Conservation (phyloP, 2,329 filamentous ascomycete species). For the Neonectria sp. region DNA sequence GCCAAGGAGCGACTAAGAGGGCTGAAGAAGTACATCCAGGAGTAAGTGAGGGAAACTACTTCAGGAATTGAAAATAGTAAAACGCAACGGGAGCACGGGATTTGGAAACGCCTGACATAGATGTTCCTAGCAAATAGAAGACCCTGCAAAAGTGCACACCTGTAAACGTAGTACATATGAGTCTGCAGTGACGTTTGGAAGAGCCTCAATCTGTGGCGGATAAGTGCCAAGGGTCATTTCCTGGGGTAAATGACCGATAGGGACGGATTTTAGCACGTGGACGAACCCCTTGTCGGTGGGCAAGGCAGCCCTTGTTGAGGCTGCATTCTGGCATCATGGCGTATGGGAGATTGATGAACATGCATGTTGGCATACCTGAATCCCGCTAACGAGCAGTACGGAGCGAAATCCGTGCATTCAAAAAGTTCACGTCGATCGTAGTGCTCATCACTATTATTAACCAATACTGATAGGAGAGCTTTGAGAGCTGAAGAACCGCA, state of each 20-base stretch:
- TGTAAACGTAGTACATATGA: not conserved
- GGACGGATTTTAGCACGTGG: not conserved
- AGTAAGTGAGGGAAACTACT: slow-evolving; percentile 28
- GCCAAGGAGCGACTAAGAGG: slow-evolving; percentile 83
- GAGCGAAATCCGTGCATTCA: too few relatives aligned
- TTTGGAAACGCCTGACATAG: slow-evolving; percentile 24
- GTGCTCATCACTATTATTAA: too few relatives aligned
- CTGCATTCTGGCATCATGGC: not conserved
- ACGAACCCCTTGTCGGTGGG: not conserved
- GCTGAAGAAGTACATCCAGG: slow-evolving; percentile 78
- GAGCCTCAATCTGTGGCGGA: slow-evolving; percentile 1
- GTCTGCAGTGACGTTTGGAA: not conserved
- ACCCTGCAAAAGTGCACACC: not conserved
- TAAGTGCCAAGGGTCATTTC: not conserved
- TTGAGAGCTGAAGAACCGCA: not conserved
- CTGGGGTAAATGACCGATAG: not conserved
- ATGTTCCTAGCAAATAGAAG: slow-evolving; percentile 17
- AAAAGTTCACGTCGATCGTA: not conserved
- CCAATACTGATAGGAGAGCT: not conserved
- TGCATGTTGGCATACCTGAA: not conserved
- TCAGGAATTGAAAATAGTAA: slow-evolving; percentile 9
- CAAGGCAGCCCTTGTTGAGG: not conserved
- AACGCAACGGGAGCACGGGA: slow-evolving; percentile 14
- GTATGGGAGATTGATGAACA: not conserved
- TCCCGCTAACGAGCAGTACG: not conserved